These are phyloP conservation scores for Pelargonium nanum DNA, from an alignment of 345 rosid genomes.

Conservation along the genomic window DNA sequence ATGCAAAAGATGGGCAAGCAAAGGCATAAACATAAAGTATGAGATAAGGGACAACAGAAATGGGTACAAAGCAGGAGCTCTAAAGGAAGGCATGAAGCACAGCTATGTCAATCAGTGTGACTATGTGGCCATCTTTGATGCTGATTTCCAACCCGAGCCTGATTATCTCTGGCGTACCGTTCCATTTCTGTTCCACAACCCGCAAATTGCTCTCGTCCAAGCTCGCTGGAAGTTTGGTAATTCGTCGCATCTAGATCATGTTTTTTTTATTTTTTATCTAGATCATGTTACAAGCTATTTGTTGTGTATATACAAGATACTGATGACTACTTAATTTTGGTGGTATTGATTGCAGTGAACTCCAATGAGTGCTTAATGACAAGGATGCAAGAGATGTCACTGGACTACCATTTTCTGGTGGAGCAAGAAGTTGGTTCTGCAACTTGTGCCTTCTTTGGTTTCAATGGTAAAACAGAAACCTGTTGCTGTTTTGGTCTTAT, in stretches of 20 bases:
- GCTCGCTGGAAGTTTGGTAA: conserved; percentile 93
- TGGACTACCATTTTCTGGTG: conserved; percentile 33
- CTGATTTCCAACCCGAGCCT: conserved; percentile 81
- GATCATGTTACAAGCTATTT: too few relatives aligned
- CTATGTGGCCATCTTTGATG: conserved; percentile 73
- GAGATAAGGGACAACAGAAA: conserved; percentile 59
- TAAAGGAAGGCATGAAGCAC: conserved; percentile 69
- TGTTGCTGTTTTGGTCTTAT: too few relatives aligned
- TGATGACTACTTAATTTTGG: too few relatives aligned
- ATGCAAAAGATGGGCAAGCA: conserved; percentile 62
- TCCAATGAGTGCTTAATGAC: conserved; percentile 63
- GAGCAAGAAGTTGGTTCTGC: conserved; percentile 63
- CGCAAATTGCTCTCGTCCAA: conserved; percentile 66
- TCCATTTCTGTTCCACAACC: conserved; percentile 60
- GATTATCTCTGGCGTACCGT: conserved; percentile 65
- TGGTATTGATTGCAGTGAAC: conserved; percentile 58
- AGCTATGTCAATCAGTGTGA: conserved; percentile 68
- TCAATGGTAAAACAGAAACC: conserved; percentile 34
- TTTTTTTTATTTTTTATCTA: too few relatives aligned
- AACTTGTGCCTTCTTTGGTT: conserved; percentile 59
- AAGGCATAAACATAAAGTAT: conserved; percentile 58
- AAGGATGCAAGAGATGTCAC: conserved; percentile 71
- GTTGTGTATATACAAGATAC: too few relatives aligned
- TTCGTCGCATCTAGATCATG: not conserved
- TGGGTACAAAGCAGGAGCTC: conserved; percentile 77